Base-by-base conservation (phyloP, 75 land plant species). In the Sequoia sempervirens region DNA sequence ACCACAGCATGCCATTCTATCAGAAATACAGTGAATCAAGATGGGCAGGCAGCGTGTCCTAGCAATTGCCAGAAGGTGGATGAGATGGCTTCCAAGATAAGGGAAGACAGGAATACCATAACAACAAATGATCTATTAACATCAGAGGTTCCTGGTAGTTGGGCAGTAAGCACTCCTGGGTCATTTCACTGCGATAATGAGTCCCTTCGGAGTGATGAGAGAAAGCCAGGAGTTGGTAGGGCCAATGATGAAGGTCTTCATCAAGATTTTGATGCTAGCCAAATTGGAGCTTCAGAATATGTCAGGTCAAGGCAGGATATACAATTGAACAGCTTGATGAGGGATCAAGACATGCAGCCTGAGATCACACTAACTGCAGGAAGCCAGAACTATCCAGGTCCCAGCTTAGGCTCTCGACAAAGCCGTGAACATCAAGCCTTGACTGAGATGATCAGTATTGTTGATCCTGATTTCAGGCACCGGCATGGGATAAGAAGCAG, bases 121-220 rank as follows among this genome's bases (percentile, higher is more conserved):
- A 87, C 88, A 80, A 93, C 97, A 37, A 89, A 84, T 54, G 99
- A 96, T 84, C 92, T 95, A 74, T 84, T 96, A 83, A 88, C 99
- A 75, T 96, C 99, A 7, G 99, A 96, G 91, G 93, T 86, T 81
- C 87, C 88, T 52, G 99, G 99, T 30, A 96, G 97, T 90, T 95
- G 97, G 97, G 95, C 95, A 28, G 76, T 84, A 70, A 90, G 91
- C 84, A 95, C 95, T n/a, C 92, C 90, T 45, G 93, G 95, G 15
- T 92, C 97, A 82, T 91, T 86, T 37, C 92, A 93, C 89, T 93
- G 92, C 34, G 95, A 93, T 73, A 92, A 93, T 84, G 92, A 92
- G 32, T 89, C 93, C 80, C 88, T 86, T 18, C 53, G 53, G 37
- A 91, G 90, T 68, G 86, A 83, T 54, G 89, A 82, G 38, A 64